These are phyloP conservation scores for Aspergillus incahuasiensis DNA, from an alignment of 495 filamentous ascomycete species.

Conservation along the genomic window DNA sequence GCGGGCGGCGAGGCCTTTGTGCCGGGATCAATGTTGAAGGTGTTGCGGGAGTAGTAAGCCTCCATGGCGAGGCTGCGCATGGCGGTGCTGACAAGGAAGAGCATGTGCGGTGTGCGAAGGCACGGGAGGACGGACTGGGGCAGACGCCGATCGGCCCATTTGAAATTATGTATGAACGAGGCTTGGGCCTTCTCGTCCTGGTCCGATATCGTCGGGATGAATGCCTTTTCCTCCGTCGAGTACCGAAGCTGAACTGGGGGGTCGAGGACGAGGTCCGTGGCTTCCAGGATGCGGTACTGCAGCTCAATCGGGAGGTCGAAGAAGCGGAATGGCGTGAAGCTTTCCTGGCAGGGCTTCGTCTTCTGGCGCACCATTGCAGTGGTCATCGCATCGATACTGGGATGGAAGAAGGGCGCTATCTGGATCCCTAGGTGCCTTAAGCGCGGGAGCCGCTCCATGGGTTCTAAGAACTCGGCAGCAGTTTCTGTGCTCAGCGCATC, in stretches of 20 bases:
- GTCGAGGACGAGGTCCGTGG: background rate
- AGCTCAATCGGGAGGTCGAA: slow-evolving; percentile 5
- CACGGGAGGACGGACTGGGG: too few species aligned
- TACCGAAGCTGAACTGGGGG: too few species aligned
- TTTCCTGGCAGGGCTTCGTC: too few species aligned
- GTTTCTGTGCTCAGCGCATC: slow-evolving; percentile 2
- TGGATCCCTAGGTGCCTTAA: background rate
- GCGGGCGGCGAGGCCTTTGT: background rate
- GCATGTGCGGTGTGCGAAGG: background rate
- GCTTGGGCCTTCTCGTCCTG: too few species aligned
- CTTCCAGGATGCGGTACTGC: slow-evolving; percentile 2
- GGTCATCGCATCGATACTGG: background rate
- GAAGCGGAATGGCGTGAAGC: slow-evolving; percentile 4
- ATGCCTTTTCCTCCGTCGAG: too few species aligned
- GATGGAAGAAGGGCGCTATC: background rate
- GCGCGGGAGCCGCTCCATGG: too few species aligned
- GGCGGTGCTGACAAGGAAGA: background rate
- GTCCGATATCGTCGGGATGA: too few species aligned
- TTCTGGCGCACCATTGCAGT: slow-evolving; percentile 2
- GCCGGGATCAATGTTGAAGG: background rate
- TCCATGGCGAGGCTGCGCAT: background rate
- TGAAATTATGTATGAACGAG: too few species aligned
- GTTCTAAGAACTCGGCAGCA: background rate
- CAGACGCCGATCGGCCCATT: too few species aligned
- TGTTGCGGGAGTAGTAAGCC: background rate